A percentile compares a stretch with the other conserved stretches of the same genome.
Conservation (phyloP, 345 rosid species). For the Laguncularia racemosa region DNA sequence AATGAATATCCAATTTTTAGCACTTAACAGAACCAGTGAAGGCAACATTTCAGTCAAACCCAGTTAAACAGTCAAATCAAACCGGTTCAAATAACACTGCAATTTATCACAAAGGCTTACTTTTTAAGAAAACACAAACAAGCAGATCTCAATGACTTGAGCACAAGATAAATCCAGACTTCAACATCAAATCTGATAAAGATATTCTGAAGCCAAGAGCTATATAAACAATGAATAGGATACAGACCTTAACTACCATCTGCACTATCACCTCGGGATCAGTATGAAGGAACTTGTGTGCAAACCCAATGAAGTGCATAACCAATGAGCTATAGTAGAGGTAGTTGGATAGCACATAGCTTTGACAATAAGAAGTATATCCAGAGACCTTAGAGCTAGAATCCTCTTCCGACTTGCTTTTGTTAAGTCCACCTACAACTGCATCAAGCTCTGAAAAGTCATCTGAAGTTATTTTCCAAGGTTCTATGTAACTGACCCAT, state of each 20-base stretch:
- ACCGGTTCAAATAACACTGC: no score
- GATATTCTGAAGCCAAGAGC: no score
- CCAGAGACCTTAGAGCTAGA: constrained; percentile 22
- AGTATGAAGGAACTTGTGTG: constrained; percentile 89
- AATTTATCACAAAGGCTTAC: no score
- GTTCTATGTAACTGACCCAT: constrained; percentile 78
- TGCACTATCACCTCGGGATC: constrained; percentile 70
- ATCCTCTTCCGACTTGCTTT: constrained; percentile 33
- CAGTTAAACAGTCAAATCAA: no score
- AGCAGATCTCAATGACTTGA: no score
- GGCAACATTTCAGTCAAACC: no score
- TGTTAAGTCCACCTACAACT: constrained; percentile 28
- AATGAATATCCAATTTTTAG: no score
- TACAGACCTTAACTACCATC: constrained; percentile 82
- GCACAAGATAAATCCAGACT: no score
- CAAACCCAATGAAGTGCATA: constrained; percentile 92
- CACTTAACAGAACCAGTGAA: no score
- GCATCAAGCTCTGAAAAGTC: constrained; percentile 60
- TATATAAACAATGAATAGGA: background rate
- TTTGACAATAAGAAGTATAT: constrained; percentile 60
- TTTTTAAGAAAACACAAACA: no score
- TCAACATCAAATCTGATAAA: no score
- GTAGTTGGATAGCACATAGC: constrained; percentile 74
- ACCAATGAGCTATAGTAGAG: constrained; percentile 81
- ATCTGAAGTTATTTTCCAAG: constrained; percentile 59